Percentiles rank a stretch among this genome's conserved stretches.
phyloP scores from a whole-genome alignment of 139 green algal species.

The Spirogloea muscicola region DNA sequence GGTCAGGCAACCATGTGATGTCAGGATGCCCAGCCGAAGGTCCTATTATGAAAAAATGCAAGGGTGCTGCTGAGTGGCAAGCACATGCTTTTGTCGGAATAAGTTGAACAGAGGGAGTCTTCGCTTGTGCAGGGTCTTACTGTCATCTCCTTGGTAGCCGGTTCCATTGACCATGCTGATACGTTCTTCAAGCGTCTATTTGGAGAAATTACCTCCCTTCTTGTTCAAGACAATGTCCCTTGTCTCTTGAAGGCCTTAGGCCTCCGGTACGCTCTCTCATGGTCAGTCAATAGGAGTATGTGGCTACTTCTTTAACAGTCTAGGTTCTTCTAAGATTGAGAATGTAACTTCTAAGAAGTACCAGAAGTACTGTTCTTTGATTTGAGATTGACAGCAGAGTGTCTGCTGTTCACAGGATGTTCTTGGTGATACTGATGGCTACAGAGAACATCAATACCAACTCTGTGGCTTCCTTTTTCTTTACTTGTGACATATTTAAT shows the following conservation, averaged over 20 bases:
- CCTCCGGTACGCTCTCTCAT: slow-evolving; percentile 36
- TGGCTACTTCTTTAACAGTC: no score
- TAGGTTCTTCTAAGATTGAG: no score
- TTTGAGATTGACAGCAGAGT: no score
- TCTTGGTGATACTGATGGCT: slow-evolving; percentile 31
- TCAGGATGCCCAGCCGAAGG: no score
- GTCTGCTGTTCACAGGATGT: slow-evolving; percentile 22
- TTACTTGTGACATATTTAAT: slow-evolving; percentile 25
- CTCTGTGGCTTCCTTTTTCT: slow-evolving; percentile 29
- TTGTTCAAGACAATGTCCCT: slow-evolving; percentile 20
- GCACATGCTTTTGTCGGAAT: not conserved
- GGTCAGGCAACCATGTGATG: no score
- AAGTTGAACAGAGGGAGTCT: not conserved
- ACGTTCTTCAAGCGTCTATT: slow-evolving; percentile 40
- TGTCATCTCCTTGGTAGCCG: slow-evolving; percentile 39
- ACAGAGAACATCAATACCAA: slow-evolving; percentile 35
- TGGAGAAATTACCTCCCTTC: slow-evolving; percentile 9
- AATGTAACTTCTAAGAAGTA: no score
- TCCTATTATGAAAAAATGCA: no score
- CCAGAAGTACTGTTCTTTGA: no score
- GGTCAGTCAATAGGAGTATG: no score
- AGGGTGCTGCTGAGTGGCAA: not conserved
- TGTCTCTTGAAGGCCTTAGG: slow-evolving; percentile 32
- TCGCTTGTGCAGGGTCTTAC: slow-evolving; percentile 28
- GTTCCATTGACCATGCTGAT: slow-evolving; percentile 31